Base-by-base conservation (phyloP, 169 alveolate species). In the Eimeria necatrix region DNA sequence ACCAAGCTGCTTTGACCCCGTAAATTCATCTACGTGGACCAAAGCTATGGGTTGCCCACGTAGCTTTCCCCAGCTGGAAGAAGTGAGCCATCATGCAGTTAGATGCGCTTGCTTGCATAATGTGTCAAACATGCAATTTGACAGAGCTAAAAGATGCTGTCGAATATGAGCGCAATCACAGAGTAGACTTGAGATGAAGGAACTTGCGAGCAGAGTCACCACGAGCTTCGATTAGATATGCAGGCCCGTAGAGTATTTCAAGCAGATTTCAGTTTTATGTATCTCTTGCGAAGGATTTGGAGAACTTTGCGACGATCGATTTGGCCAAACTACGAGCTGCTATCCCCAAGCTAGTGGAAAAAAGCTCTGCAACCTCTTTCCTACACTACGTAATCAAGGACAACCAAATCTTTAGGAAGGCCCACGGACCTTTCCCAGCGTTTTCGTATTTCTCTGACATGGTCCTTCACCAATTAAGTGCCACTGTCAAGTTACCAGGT, bases 321-420 rank as follows among this genome's bases (percentile, higher is more conserved):
- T 59, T 92, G 52, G 93, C n/a, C 18, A 52, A 71, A 32, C 93
- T 92, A 60, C 92, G 95, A 32, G 60, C 46, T 5, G 95, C 89
- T n/a, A 74, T 73, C 51, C 95, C 93, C 49, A 56, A 60, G 52
- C 83, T 92, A 4, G 59, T 60, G 32, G 80, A 48, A 14, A 71
- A 78, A 22, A 64, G 89, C 61, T 71, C 95, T 12, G 93, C 74
- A 49, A 59, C 86, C 14, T 78, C 95, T 7, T 51, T 92, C 22
- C 7, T 92, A 53, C 95, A 92, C 56, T 92, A 92, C 70, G 95
- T 92, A 49, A n/a, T 92, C 86, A 92, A 92, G 56, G 93, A 92
- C 87, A 92, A 92, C 80, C 86, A 80, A 24, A 49, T 92, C n/a
- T 92, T 64, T 76, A 68, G 83, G 7, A 78, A 74, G n/a, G 48